Base-by-base conservation (phyloP, 768 basidiomycete genomes). In the Auriscalpium vulgare region DNA sequence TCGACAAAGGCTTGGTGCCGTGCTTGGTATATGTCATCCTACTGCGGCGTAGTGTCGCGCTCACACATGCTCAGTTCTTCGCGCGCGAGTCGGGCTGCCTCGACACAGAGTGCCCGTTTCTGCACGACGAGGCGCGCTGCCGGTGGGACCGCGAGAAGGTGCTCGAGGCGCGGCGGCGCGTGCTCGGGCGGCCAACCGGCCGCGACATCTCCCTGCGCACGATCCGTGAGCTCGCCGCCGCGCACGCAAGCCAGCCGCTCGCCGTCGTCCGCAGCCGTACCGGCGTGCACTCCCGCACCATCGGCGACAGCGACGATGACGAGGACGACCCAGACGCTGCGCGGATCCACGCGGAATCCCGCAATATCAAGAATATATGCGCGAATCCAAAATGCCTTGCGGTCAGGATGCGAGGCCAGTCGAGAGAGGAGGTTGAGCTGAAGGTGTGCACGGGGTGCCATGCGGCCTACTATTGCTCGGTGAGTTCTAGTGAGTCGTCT, bases 401-500 rank as follows among this genome's bases (percentile, higher is more conserved):
- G 40, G 47, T 29, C 47, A 19, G 47, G 11, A 29, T 19, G 13
- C 13, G 47, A 8, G 17, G 17, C 6, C 40, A 14, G 14, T 16
- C 47, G 2, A 17, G 23, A 19, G 17, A 11, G 13, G 17, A 48
- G 21, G 23, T 19, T 8, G 13, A 16, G 23, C 5, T 19, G 16
- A 29, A 29, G 29, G 29, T 7, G 11, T 48, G 17, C 17, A 17
- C 11, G 8, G 11, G 17, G 23, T 4, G 53, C 52, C 8, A 43
- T 14, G 17, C 7, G 13, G 53, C 53, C 5, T 50, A 11, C 4
- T 62, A 62, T 37, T 62, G 61, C 34, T 62, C 61, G 52, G 61
- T 37, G 21, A n/a, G 23, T n/a, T 3, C 8, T 37, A 37, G 7
- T 43, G 16, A 0, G 29, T 43, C 3, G 1, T 13, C 17, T 29